These are phyloP conservation scores for Urostyla sp. DNA, from an alignment of 73 alveolate genomes.

Conservation along the genomic window DNA sequence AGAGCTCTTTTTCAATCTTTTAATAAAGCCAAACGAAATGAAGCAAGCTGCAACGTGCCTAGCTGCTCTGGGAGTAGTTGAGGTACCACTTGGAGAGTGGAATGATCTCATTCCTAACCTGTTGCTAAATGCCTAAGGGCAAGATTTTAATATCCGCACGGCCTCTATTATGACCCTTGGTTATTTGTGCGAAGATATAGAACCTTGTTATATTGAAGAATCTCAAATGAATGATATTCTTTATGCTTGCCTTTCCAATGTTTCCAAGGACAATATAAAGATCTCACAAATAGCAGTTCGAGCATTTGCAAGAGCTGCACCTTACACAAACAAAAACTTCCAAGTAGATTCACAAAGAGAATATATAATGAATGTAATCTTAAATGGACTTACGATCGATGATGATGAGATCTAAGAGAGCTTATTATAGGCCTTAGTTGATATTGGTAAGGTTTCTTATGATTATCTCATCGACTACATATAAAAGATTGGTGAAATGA, in stretches of 20 bases:
- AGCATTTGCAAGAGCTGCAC: conserved; percentile 42
- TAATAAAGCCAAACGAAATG: not conserved
- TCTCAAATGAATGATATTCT: conserved; percentile 2
- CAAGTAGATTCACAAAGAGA: not conserved
- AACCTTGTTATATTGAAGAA: not conserved
- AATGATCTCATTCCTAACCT: not conserved
- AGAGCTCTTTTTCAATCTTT: conserved; percentile 1
- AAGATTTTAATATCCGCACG: not conserved
- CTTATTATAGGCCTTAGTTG: conserved; percentile 13
- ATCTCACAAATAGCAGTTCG: conserved; percentile 1
- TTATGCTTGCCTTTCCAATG: conserved; percentile 10
- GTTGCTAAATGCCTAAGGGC: not conserved
- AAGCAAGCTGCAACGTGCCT: conserved; percentile 48
- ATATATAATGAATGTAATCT: conserved; percentile 25
- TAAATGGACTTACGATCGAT: not conserved
- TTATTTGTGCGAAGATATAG: conserved; percentile 29
- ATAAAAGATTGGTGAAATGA: conserved; percentile 10
- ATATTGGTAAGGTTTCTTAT: conserved; percentile 16
- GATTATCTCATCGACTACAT: conserved; percentile 28
- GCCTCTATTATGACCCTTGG: conserved; percentile 18
- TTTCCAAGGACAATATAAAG: not conserved
- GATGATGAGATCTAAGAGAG: conserved; percentile 20
- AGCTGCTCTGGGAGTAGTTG: conserved; percentile 45
- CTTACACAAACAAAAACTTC: not conserved
- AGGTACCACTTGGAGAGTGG: conserved; percentile 13